These are phyloP conservation scores for Solioccasus polychromus DNA, from an alignment of 768 basidiomycete genomes.

Conservation along the genomic window DNA sequence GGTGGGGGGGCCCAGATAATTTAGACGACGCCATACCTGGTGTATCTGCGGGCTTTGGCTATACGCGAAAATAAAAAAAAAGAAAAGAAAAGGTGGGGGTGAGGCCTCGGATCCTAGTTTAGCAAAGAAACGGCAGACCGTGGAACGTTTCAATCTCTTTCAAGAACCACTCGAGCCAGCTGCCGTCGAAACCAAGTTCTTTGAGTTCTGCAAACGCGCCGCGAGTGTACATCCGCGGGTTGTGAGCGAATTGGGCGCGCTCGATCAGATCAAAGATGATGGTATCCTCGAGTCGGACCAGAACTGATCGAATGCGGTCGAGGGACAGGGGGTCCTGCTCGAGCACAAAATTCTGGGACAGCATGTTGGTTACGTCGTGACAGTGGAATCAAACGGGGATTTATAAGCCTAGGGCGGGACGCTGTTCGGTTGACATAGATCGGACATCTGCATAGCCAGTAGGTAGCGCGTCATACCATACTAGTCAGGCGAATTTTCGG, in stretches of 20 bases:
- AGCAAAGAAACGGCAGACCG: conserved; percentile 49
- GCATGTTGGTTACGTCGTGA: conserved; percentile 35
- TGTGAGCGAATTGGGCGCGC: conserved; percentile 94
- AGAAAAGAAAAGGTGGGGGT: not conserved
- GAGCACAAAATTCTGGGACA: conserved; percentile 65
- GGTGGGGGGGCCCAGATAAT: too few species aligned
- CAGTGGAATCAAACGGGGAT: not conserved
- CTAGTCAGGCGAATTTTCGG: too few species aligned
- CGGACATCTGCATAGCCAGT: too few species aligned
- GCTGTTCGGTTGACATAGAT: not conserved
- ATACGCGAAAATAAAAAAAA: too few species aligned
- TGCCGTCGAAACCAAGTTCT: conserved; percentile 72
- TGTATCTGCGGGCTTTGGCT: conserved; percentile 96
- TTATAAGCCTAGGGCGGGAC: not conserved
- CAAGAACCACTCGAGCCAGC: conserved; percentile 98
- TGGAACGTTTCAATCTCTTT: conserved; percentile 94
- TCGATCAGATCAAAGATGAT: conserved; percentile 99
- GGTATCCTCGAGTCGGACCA: conserved; percentile 93
- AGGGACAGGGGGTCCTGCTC: conserved; percentile 76
- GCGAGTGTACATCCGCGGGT: conserved; percentile 81
- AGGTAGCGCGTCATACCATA: too few species aligned
- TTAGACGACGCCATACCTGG: conserved; percentile 54
- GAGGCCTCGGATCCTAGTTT: not conserved
- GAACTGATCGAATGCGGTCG: conserved; percentile 83
- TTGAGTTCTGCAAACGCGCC: conserved; percentile 78